Evolutionary conservation across 305 asterid species (phyloP).

Genomic region (Fraxinus xanthoxyloides): DNA sequence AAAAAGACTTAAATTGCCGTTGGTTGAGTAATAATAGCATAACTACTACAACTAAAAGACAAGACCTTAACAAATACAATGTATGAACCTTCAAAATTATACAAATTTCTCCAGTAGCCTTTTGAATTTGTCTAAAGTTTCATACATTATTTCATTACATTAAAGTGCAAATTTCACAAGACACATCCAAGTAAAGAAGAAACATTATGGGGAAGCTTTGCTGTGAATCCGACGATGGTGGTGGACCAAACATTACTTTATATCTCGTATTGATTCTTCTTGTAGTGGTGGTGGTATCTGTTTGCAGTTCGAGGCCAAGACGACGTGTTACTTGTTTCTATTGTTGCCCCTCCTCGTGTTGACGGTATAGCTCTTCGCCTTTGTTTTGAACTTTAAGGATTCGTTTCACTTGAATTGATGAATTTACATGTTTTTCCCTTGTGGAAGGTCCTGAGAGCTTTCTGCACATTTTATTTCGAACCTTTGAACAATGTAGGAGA

Average conservation of each 20-base stretch:
- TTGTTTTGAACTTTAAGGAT: neutral
- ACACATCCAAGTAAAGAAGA: neutral
- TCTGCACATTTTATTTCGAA: neutral
- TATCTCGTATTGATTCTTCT: slow-evolving; percentile 26
- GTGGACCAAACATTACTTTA: slow-evolving; percentile 15
- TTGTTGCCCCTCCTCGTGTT: neutral
- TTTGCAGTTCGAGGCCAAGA: slow-evolving; percentile 29
- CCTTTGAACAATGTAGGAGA: neutral
- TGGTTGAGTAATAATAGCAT: neutral
- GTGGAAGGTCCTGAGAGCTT: neutral
- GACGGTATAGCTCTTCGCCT: neutral
- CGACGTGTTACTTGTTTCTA: slow-evolving; percentile 24
- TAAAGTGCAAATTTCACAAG: neutral
- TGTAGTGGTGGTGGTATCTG: slow-evolving; percentile 28
- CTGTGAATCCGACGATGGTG: slow-evolving; percentile 33
- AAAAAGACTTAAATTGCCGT: neutral
- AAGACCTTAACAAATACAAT: neutral
- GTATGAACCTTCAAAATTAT: neutral
- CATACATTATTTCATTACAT: neutral
- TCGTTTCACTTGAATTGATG: neutral
- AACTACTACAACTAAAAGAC: neutral
- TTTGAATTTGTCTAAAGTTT: neutral
- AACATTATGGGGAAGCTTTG: slow-evolving; percentile 37
- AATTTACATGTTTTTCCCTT: neutral
- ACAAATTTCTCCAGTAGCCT: neutral